Percentiles rank a stretch among this genome's conserved stretches.
Conservation (phyloP, 2,329 filamentous ascomycete genomes). For the Paracamarosporium sp. region DNA sequence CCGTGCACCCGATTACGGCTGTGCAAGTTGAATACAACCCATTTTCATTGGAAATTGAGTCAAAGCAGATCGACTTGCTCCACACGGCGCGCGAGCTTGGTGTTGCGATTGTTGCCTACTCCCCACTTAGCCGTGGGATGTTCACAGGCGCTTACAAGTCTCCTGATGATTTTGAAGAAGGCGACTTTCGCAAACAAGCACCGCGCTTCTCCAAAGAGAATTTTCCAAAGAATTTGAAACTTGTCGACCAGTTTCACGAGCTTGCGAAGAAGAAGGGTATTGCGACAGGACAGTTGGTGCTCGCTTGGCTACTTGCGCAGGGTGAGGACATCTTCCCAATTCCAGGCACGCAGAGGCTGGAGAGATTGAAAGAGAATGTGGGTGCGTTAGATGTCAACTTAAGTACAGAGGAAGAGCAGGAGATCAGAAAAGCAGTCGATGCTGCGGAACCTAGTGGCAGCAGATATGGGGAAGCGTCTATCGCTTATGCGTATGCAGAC, state of each 20-base stretch:
- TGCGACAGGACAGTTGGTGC: slow-evolving; percentile 64
- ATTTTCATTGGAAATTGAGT: slow-evolving; percentile 58
- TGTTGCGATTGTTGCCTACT: slow-evolving; percentile 49
- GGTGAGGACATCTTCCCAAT: slow-evolving; percentile 64
- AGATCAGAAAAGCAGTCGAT: slow-evolving; percentile 33
- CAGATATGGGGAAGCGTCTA: slow-evolving; percentile 49
- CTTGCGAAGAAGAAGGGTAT: slow-evolving; percentile 56
- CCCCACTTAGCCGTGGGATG: slow-evolving; percentile 46
- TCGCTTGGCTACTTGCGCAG: slow-evolving; percentile 49
- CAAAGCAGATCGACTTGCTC: slow-evolving; percentile 42
- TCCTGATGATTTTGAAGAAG: slow-evolving; percentile 55
- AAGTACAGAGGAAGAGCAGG: slow-evolving; percentile 34
- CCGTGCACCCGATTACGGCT: slow-evolving; percentile 55
- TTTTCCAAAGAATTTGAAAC: slow-evolving; percentile 20
- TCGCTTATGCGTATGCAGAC: slow-evolving; percentile 45
- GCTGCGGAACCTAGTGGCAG: slow-evolving; percentile 51
- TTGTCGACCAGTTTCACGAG: slow-evolving; percentile 5
- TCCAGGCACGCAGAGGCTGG: slow-evolving; percentile 51
- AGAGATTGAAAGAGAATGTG: slow-evolving; percentile 41
- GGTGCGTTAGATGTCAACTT: slow-evolving; percentile 33
- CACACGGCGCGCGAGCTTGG: slow-evolving; percentile 53
- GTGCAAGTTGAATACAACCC: slow-evolving; percentile 61
- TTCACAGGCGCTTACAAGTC: slow-evolving; percentile 32
- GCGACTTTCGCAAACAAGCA: slow-evolving; percentile 28
- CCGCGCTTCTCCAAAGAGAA: slow-evolving; percentile 54